A percentile compares a stretch with the other conserved stretches of the same genome.
phyloP scores from a whole-genome alignment of 129 eudicot species.

The Pseudognaphalium luteoalbum region DNA sequence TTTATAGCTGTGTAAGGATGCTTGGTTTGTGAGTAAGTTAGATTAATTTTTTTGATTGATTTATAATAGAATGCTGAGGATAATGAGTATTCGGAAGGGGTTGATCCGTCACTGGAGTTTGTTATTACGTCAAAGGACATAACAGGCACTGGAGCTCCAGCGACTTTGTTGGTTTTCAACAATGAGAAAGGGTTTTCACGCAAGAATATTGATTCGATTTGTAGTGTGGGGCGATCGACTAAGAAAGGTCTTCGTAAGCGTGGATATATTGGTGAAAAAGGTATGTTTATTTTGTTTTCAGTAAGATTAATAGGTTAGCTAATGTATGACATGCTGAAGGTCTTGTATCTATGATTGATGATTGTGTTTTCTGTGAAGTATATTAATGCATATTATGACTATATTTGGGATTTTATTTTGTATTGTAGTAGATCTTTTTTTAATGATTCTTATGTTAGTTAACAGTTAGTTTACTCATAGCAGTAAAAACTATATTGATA shows the following conservation, averaged over 20 bases:
- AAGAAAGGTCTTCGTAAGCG: conserved; percentile 52
- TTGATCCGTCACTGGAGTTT: conserved; percentile 53
- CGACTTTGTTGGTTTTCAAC: conserved; percentile 59
- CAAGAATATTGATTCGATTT: conserved; percentile 51
- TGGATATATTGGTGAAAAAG: conserved; percentile 68
- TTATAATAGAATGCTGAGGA: conserved; percentile 58
- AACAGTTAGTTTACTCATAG: too few species aligned
- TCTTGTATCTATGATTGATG: too few species aligned
- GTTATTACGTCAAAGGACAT: conserved; percentile 56
- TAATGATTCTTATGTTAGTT: too few species aligned
- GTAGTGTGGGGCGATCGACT: conserved; percentile 60
- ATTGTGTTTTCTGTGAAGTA: too few species aligned
- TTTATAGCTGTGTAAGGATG: too few species aligned
- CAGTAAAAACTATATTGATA: too few species aligned
- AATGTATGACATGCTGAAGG: too few species aligned
- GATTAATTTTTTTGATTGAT: neutral
- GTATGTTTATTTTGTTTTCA: conserved; percentile 17
- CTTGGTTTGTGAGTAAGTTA: too few species aligned
- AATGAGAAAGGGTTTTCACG: conserved; percentile 53
- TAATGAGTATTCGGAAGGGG: conserved; percentile 52
- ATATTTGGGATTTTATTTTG: too few species aligned
- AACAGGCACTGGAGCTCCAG: conserved; percentile 38
- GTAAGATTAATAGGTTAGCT: neutral
- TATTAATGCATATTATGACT: too few species aligned
- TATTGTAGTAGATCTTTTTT: too few species aligned